These are phyloP conservation scores for Sphaerobolus stellatus DNA, from an alignment of 1,284 basidiomycete genomes.

Conservation along the genomic window DNA sequence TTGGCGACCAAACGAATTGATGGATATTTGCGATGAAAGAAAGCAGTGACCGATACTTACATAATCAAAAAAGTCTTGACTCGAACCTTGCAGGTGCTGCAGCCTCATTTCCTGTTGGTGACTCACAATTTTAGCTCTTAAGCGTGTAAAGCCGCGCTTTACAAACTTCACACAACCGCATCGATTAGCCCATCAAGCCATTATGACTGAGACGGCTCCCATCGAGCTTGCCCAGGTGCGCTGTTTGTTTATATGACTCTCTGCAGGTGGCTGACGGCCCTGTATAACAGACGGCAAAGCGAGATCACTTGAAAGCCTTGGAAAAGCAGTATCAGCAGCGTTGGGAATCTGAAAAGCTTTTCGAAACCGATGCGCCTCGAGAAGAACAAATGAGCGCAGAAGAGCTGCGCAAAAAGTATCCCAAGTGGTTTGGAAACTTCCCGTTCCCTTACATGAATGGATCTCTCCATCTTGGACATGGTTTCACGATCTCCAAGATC, in stretches of 20 bases:
- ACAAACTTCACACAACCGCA: neutral
- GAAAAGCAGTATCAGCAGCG: conserved; percentile 82
- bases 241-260: neutral
- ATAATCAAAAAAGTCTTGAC: no score
- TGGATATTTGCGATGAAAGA: no score
- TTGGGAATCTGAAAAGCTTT: conserved; percentile 74
- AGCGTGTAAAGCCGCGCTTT: neutral
- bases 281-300: conserved; percentile 78
- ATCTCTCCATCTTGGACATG: conserved; percentile 94
- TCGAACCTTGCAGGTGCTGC: no score
- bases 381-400: conserved; percentile 63
- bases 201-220: conserved; percentile 12
- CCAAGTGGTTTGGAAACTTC: conserved; percentile 97
- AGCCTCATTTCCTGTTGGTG: no score
- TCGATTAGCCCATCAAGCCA: conserved; percentile 7
- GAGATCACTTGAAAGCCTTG: conserved; percentile 81
- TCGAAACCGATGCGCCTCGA: conserved; percentile 84
- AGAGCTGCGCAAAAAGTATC: conserved; percentile 72
- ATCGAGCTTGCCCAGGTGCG: conserved; percentile 15
- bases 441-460: conserved; percentile 99
- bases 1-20: no score
- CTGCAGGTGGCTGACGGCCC: neutral
- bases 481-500: conserved; percentile 97
- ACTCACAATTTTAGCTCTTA: neutral
- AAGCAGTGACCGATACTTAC: no score